Conservation (phyloP, 2,329 filamentous ascomycete genomes). For the Samsoniella hepiali region DNA sequence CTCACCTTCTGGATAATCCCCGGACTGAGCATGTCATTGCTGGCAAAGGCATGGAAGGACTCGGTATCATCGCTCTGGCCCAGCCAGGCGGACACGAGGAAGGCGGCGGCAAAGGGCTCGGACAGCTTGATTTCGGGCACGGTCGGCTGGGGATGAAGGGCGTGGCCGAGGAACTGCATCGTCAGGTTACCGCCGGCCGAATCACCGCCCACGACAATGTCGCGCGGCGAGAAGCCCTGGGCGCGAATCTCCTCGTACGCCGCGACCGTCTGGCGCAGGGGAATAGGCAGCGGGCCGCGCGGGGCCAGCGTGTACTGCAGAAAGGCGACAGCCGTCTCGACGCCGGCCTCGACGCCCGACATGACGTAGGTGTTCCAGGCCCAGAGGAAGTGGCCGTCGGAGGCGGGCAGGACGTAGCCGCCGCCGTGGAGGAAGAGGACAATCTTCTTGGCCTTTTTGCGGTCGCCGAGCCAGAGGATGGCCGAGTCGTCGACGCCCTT, state of each 20-base stretch:
- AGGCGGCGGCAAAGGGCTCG: slow-evolving; percentile 28
- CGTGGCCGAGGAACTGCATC: slow-evolving; percentile 29
- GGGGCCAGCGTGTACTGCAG: slow-evolving; percentile 36
- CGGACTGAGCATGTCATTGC: slow-evolving; percentile 17
- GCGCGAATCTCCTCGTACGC: slow-evolving; percentile 32
- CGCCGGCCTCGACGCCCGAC: slow-evolving; percentile 22
- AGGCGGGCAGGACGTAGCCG: slow-evolving; percentile 26
- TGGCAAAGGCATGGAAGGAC: slow-evolving; percentile 5
- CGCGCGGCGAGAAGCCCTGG: slow-evolving; percentile 28
- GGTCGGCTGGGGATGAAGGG: slow-evolving; percentile 28
- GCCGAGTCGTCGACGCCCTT: slow-evolving; percentile 20
- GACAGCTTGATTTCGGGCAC: slow-evolving; percentile 22
- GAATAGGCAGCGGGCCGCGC: slow-evolving; percentile 29
- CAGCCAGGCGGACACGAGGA: slow-evolving; percentile 32
- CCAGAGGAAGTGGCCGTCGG: slow-evolving; percentile 27
- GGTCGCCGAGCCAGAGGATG: slow-evolving; percentile 30
- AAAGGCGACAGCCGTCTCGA: slow-evolving; percentile 31
- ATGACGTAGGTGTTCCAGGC: slow-evolving; percentile 28
- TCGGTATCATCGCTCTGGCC: slow-evolving; percentile 3
- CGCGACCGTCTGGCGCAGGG: slow-evolving; percentile 32
- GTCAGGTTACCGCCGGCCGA: slow-evolving; percentile 34
- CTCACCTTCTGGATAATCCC: slow-evolving; percentile 5
- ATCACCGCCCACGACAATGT: slow-evolving; percentile 35
- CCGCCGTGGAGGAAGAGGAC: slow-evolving; percentile 32
- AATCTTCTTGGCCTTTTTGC: slow-evolving; percentile 26